These are phyloP conservation scores for Jimgerdemannia lactiflua DNA, from an alignment of 192 early-diverging fungal species.

Conservation along the genomic window DNA sequence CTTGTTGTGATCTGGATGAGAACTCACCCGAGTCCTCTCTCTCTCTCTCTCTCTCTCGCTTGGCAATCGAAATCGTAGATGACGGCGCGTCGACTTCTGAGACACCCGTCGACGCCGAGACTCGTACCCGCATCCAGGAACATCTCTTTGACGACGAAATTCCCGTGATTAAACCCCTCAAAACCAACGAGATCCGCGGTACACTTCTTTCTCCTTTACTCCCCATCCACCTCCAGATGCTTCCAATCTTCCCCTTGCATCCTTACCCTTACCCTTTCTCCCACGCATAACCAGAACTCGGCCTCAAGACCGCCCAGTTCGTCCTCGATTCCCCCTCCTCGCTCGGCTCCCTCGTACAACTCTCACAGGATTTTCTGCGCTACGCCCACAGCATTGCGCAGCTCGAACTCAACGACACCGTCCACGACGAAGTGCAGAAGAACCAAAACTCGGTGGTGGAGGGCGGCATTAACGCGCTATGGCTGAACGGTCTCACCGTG, in stretches of 20 bases:
- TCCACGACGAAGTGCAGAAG: slow-evolving; percentile 34
- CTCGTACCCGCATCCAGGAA: slow-evolving; percentile 5
- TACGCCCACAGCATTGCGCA: slow-evolving; percentile 73
- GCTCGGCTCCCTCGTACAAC: slow-evolving; percentile 57
- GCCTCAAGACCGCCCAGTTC: slow-evolving; percentile 71
- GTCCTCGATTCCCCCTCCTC: slow-evolving; percentile 60
- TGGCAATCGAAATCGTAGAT: not conserved
- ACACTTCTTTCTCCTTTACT: not conserved
- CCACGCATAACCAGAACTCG: slow-evolving; percentile 39
- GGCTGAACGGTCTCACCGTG: slow-evolving; percentile 67
- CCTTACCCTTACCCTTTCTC: too few species aligned
- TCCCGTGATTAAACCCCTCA: slow-evolving; percentile 48
- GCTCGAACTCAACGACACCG: slow-evolving; percentile 42
- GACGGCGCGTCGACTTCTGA: slow-evolving; percentile 12
- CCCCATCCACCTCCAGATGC: not conserved
- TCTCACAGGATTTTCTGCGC: slow-evolving; percentile 88
- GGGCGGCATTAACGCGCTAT: slow-evolving; percentile 37
- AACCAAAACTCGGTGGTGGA: slow-evolving; percentile 19
- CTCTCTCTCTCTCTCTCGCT: too few species aligned
- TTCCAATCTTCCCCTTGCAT: not conserved
- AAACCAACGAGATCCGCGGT: slow-evolving; percentile 51
- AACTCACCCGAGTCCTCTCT: too few species aligned
- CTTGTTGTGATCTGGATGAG: too few species aligned
- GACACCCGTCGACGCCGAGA: not conserved
- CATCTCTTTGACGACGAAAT: slow-evolving; percentile 42